These are phyloP conservation scores for Marasmius tenuissimus DNA, from an alignment of 1,284 basidiomycete species.

Conservation along the genomic window DNA sequence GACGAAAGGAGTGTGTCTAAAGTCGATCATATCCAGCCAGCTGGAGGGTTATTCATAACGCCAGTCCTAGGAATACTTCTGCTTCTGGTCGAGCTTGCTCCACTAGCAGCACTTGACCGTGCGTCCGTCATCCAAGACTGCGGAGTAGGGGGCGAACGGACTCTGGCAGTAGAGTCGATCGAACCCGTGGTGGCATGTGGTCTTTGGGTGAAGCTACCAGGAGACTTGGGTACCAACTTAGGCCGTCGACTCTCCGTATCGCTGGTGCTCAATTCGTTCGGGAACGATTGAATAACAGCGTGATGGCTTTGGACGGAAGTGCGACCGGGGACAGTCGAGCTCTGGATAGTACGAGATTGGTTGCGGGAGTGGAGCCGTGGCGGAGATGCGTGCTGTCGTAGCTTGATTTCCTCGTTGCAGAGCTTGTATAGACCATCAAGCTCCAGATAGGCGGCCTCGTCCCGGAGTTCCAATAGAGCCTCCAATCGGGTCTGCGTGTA, in stretches of 20 bases:
- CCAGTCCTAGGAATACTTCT: conserved; percentile 21
- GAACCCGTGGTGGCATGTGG: not conserved
- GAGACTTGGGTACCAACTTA: not conserved
- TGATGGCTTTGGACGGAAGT: conserved; percentile 42
- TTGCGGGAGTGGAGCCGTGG: conserved; percentile 29
- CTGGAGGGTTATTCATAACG: conserved; percentile 35
- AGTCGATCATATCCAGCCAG: conserved; percentile 46
- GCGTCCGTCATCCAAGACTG: conserved; percentile 33
- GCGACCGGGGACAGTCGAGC: conserved; percentile 13
- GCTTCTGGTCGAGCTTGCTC: conserved; percentile 21
- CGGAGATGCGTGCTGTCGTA: conserved; percentile 31
- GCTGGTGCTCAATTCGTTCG: conserved; percentile 29
- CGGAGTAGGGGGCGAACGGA: conserved; percentile 33
- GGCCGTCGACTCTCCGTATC: conserved; percentile 12
- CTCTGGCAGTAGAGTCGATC: not conserved
- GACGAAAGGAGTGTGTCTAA: conserved; percentile 2
- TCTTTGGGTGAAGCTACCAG: not conserved
- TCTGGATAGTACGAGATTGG: conserved; percentile 29
- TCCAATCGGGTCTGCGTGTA: conserved; percentile 53
- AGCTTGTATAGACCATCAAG: conserved; percentile 60
- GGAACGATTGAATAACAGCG: conserved; percentile 47
- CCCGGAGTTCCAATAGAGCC: conserved; percentile 66
- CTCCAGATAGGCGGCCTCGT: conserved; percentile 71
- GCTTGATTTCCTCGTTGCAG: conserved; percentile 64
- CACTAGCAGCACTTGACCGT: conserved; percentile 14